Evolutionary conservation across 1,284 basidiomycete species (phyloP), one percentile per base, ranked within the genome.

Genomic region (Rhodotorula sp.): DNA sequence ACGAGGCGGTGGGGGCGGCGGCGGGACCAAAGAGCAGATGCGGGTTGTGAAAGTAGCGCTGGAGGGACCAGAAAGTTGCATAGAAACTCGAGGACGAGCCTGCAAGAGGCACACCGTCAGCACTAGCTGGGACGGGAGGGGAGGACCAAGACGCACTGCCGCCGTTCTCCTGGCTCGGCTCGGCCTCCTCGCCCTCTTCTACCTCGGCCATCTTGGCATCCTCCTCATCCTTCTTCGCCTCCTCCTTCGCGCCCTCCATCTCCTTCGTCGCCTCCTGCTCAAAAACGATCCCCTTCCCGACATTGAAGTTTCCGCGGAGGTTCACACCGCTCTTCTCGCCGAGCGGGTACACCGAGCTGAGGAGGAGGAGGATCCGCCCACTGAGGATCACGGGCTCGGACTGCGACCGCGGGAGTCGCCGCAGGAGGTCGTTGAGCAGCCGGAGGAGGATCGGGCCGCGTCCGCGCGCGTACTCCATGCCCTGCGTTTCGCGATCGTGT

Each of bases 251-350:
- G 56, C 37, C 21, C n/a, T 57, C 57, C 27, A 34, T 53, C 37
- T 50, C 61, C 59, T 61, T 51, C 56, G n/a, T 53, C 46, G 32
- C 44, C 46, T 66, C 25, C 67, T 62, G 51, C 53, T 81, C 79
- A 41, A 73, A 75, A 12, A 68, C 66, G 3, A 79, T 81, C 21
- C 77, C 76, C 83, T 68, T 92, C 86, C 21, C 92, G 87, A 81
- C 90, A 89, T 83, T 82, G 73, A 83, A 83, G 41, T 92, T 91
- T 68, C 94, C 94, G 54, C 91, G 84, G 73, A 95, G 81, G 81
- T 96, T 96, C 58, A 96, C 92, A 50, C 93, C 92, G 80, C 91
- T 94, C 60, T 92, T 85, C 81, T 96, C 93, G 4, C 91, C 90
- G 17, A 96, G 82, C 8, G 92, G 91, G 79, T 94, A 95, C 1